phyloP scores from a whole-genome alignment of 371 early-diverging fungal genomes.

The Homolaphlyctis polyrhiza region DNA sequence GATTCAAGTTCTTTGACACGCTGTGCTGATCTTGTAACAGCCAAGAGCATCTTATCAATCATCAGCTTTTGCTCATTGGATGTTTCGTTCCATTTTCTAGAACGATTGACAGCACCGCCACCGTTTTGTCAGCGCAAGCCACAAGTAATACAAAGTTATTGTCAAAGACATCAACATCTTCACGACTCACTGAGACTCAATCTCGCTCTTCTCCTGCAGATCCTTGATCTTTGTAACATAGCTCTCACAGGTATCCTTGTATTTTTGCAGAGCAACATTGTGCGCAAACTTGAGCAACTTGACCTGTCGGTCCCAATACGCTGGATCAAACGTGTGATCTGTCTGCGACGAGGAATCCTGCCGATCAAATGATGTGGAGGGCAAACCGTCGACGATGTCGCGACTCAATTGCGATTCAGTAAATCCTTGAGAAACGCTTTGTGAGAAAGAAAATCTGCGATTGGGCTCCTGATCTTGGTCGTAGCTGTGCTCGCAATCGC shows the following conservation, averaged over 20 bases:
- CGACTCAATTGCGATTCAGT: too few relatives aligned
- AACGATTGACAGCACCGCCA: not conserved
- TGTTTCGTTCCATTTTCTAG: not conserved
- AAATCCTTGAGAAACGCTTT: too few relatives aligned
- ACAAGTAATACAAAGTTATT: too few relatives aligned
- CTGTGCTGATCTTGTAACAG: not conserved
- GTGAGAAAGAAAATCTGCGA: too few relatives aligned
- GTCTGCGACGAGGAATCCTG: not conserved
- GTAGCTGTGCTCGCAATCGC: too few relatives aligned
- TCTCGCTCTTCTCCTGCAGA: not conserved
- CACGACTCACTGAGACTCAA: not conserved
- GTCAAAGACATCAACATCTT: not conserved
- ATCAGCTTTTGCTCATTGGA: not conserved
- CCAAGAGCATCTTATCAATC: not conserved
- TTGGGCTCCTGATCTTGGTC: too few relatives aligned
- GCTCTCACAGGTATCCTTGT: not conserved
- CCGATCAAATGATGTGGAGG: too few relatives aligned
- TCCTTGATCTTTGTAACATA: not conserved
- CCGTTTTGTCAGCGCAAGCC: too few relatives aligned
- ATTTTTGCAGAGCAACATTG: not conserved
- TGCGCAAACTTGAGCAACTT: not conserved
- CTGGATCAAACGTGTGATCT: not conserved
- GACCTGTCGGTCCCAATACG: not conserved
- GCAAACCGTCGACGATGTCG: too few relatives aligned
- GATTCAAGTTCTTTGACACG: conserved; percentile 6